phyloP scores from a whole-genome alignment of 2,329 filamentous ascomycete species.

The Meredithiella fracta region DNA sequence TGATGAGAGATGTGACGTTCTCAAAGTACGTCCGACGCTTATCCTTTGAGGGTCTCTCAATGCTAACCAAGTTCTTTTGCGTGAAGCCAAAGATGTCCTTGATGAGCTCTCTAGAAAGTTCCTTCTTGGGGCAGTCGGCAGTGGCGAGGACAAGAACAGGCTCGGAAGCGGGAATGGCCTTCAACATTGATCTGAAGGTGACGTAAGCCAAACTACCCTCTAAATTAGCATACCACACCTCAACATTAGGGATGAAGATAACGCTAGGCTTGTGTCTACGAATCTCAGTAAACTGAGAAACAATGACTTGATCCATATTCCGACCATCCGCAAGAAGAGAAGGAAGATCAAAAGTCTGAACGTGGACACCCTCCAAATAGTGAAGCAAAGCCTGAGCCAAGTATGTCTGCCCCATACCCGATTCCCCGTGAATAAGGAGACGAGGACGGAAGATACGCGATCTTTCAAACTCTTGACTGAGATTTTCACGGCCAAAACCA shows the following conservation, averaged over 20 bases:
- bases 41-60: constrained; percentile 46
- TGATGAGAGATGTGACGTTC: constrained; percentile 57
- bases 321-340: constrained; percentile 73
- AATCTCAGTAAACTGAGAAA: constrained; percentile 80
- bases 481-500: constrained; percentile 69
- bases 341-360: constrained; percentile 85
- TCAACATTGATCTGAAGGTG: constrained; percentile 69
- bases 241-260: constrained; percentile 82
- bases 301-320: constrained; percentile 73
- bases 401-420: constrained; percentile 90
- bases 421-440: constrained; percentile 62
- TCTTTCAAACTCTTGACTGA: constrained; percentile 64
- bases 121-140: constrained; percentile 49
- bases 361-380: constrained; percentile 82
- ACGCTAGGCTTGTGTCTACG: constrained; percentile 90
- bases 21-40: constrained; percentile 68
- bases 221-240: constrained; percentile 62
- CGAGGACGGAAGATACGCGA: constrained; percentile 78
- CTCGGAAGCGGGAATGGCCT: constrained; percentile 74
- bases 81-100: constrained; percentile 76
- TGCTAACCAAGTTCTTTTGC: constrained; percentile 54
- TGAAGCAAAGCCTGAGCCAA: constrained; percentile 72
- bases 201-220: constrained; percentile 51
- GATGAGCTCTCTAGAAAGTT: constrained; percentile 47
- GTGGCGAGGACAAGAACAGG: constrained; percentile 80